Conservation (phyloP, 257 asterid genomes). For the Nicotiana otophora region DNA sequence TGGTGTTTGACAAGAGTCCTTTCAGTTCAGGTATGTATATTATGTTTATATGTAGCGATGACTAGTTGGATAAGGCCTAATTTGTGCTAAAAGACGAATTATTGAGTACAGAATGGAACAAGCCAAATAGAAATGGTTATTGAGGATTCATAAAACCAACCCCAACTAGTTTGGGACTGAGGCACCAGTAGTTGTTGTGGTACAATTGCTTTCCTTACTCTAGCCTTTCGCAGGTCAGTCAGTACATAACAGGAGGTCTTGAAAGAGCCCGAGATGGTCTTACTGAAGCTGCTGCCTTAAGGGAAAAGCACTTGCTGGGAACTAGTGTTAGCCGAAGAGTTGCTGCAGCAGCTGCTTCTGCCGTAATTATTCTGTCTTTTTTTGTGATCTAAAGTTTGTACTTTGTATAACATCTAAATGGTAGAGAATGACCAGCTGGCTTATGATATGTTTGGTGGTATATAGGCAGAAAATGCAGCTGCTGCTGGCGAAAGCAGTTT, state of each 20-base stretch:
- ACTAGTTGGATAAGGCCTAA: not conserved
- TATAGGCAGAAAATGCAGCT: slow-evolving; percentile 98
- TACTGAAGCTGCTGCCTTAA: slow-evolving; percentile 86
- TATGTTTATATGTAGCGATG: not conserved
- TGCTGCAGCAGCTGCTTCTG: slow-evolving; percentile 98
- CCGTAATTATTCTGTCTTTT: slow-evolving; percentile 46
- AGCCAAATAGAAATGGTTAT: not conserved
- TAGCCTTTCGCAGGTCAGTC: slow-evolving; percentile 56
- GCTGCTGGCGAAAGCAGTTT: slow-evolving; percentile 99
- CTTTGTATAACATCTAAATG: not conserved
- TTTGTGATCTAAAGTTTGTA: slow-evolving; percentile 5
- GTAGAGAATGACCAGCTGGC: not conserved
- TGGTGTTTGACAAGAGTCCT: not conserved
- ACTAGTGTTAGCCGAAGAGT: slow-evolving; percentile 87
- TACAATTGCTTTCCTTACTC: slow-evolving; percentile 8
- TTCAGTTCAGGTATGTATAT: not conserved
- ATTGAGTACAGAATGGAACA: not conserved
- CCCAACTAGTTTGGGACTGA: too few species aligned
- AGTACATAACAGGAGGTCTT: slow-evolving; percentile 86
- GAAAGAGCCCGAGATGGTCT: slow-evolving; percentile 91
- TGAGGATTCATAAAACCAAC: not conserved
- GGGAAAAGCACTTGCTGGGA: slow-evolving; percentile 92
- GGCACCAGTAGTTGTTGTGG: not conserved
- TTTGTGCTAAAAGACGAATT: not conserved
- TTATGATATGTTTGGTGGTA: slow-evolving; percentile 11